Evolutionary conservation across 2,329 filamentous ascomycete genomes (phyloP), one percentile per base, ranked within the genome.

Genomic region (Fusarium sp.): DNA sequence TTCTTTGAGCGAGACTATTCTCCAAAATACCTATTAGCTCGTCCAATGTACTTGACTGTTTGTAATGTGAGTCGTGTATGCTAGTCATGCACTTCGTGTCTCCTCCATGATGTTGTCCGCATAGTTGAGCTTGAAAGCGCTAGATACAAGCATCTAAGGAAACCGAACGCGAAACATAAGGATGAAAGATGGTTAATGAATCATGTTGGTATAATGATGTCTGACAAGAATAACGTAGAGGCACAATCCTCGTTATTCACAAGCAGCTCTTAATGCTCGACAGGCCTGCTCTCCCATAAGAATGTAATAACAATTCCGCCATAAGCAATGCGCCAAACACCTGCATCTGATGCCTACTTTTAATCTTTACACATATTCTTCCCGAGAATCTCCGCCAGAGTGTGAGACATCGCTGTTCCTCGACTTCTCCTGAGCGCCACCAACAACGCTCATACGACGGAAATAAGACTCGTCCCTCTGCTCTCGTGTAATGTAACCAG

Each of bases 401-500:
- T 70, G 69, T 5, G 76, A 77, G 22, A 51, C 63, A 17, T 77
- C 73, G 22, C 74, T 77, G 33, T 69, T 67, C n/a, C 69, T 67
- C 16, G 61, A 60, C 67, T 79, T 78, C 35, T 78, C 74, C 11
- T 6, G 31, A 24, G 44, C 24, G 4, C 61, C 60, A 0, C 44
- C 53, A 0, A 44, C 36, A 8, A 66, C 63, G 38, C 72, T 77
- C 44, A 71, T 60, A 42, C 76, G 66, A 6, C 71, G 73, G 62
- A 80, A 78, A 42, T 77, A 65, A 8, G 67, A 36, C 20, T 80
- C 79, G 57, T 83, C 82, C 61, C 82, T 77, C 65, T 82, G 69
- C 79, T 79, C 81, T 62, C 82, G 81, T 59, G 81, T 85, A 69
- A 82, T 75, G 69, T 85, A 86, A n/a, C 84, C 84, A 1, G 81